phyloP scores from a whole-genome alignment of 1,284 basidiomycete species.

The Amylostereum chailletii region DNA sequence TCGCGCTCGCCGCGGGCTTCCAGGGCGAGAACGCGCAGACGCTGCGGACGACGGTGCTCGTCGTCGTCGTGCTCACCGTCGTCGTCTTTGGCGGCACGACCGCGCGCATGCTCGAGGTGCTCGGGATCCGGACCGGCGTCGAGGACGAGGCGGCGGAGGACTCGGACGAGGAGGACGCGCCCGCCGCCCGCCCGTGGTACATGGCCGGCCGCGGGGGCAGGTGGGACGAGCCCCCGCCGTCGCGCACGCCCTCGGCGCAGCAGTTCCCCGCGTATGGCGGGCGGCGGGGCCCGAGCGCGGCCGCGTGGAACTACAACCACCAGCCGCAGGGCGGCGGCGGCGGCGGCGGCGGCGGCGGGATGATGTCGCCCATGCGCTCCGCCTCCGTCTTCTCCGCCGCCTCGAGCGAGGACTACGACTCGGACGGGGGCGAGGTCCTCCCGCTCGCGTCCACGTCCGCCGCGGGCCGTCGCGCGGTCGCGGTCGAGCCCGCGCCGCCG shows the following conservation, averaged over 20 bases:
- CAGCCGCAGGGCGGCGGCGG: constrained; percentile 28
- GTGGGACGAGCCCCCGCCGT: constrained; percentile 21
- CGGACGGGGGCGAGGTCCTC: constrained; percentile 67
- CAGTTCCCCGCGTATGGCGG: constrained; percentile 19
- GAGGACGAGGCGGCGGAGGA: constrained; percentile 78
- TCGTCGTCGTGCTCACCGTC: constrained; percentile 94
- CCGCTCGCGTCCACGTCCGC: constrained; percentile 52
- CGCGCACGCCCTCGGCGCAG: neutral
- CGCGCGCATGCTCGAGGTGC: constrained; percentile 90
- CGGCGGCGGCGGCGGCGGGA: no score
- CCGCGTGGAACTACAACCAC: constrained; percentile 43
- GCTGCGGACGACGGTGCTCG: constrained; percentile 88
- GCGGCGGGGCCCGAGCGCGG: no score
- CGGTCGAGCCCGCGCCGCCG: constrained; percentile 10
- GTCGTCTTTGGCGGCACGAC: constrained; percentile 96
- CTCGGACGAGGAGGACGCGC: constrained; percentile 74
- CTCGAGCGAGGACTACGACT: constrained; percentile 68
- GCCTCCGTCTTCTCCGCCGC: constrained; percentile 44
- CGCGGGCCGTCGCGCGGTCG: constrained; percentile 12
- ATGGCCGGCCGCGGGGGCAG: constrained; percentile 20
- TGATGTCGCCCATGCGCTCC: constrained; percentile 15
- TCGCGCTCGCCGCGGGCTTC: constrained; percentile 94
- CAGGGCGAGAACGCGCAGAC: constrained; percentile 87
- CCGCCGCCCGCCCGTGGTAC: constrained; percentile 15
- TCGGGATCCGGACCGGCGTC: constrained; percentile 94